Base-by-base conservation (phyloP, 768 basidiomycete species). In the Sarcomyxa edulis region DNA sequence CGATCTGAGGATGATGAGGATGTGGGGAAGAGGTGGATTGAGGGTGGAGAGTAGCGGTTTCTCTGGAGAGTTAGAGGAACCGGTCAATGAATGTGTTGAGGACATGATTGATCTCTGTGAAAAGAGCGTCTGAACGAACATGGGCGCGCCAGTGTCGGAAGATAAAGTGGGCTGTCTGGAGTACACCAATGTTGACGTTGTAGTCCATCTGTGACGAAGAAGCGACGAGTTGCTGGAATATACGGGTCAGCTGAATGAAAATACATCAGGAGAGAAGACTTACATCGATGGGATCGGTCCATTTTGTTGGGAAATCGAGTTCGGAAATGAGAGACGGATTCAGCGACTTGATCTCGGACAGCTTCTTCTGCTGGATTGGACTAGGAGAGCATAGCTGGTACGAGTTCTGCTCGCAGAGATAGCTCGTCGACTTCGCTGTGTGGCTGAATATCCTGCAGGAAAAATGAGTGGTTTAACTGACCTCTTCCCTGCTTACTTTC, bases 161-260 rank as follows among this genome's bases (percentile, higher is more conserved):
- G 52, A 99, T 97, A 26, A 91, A 94, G 58, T 97, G 96, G 0
- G 93, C 93, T 0, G 93, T 93, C 54, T 96, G 79, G 30, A 99
- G 72, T 7, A 99, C 88, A 33, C 87, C 89, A 16, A 94, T 68
- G 58, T 96, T 98, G 46, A 88, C 59, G 43, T 81, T 80, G 54
- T 90, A 94, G 50, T 95, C 81, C 3, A 82, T 75, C 4, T 69
- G 64, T 2, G 90, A 91, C 10, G 98, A 73, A 23, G 88, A 91
- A 14, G 62, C 56, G 14, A 95, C 87, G 31, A 99, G 80, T 86
- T 93, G 90, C 93, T 96, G 33, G 35, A 22, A 28, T 12, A n/a
- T 43, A 16, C 22, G 15, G 19, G 26, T 32, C 35, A 28, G 32
- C 34, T 20, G 33, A 21, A 27, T 24, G 26, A 27, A 28, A 27